These are phyloP conservation scores for Oenanthe sinensis DNA, from an alignment of 129 eudicot species.

Conservation along the genomic window DNA sequence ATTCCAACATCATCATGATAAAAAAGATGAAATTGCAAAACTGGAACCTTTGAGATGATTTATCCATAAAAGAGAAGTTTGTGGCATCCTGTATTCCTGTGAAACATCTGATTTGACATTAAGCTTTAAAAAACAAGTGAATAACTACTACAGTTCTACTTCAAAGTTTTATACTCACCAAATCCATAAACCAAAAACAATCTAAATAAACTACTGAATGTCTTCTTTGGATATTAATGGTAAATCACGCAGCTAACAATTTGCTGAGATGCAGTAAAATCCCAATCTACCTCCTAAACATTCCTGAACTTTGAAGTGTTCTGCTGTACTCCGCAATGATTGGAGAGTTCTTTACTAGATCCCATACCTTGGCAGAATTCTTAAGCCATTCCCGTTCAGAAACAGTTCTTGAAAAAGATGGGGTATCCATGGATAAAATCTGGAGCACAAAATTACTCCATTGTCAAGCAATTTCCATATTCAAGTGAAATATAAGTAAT, in stretches of 20 bases:
- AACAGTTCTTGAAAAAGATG: constrained; percentile 77
- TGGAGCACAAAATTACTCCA: constrained; percentile 15
- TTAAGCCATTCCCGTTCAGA: constrained; percentile 97
- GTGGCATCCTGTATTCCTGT: too few relatives aligned
- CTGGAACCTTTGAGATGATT: too few relatives aligned
- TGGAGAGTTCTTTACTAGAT: constrained; percentile 69
- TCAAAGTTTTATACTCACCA: background rate
- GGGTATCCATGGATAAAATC: constrained; percentile 68
- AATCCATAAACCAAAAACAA: background rate
- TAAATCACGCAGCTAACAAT: background rate
- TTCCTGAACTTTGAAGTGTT: constrained; percentile 70
- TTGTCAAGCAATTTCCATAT: background rate
- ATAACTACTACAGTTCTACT: background rate
- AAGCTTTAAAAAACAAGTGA: background rate
- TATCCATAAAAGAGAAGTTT: too few relatives aligned
- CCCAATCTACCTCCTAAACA: constrained; percentile 55
- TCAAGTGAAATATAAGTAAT: background rate
- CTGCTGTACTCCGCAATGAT: constrained; percentile 57
- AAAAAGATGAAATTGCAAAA: too few relatives aligned
- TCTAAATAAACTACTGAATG: background rate
- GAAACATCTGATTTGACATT: background rate
- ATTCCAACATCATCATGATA: too few relatives aligned
- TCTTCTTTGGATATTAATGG: background rate
- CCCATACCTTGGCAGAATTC: constrained; percentile 93
- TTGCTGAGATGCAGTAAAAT: background rate